Evolutionary conservation across 2,329 filamentous ascomycete species (phyloP), one percentile per base, ranked within the genome.

Genomic region (Fusarium longipes): DNA sequence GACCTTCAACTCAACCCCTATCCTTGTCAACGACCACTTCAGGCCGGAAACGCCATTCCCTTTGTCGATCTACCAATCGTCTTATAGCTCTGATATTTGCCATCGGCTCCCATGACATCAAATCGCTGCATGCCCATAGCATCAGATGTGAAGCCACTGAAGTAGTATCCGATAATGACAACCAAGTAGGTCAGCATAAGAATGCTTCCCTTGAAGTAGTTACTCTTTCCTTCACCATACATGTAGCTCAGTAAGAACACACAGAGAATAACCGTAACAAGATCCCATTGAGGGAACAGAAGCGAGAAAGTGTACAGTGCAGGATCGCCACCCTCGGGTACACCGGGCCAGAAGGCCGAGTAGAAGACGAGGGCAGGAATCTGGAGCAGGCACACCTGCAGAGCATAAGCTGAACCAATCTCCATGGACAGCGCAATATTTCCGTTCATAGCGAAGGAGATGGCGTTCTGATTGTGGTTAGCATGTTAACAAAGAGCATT

Each of bases 351-450:
- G 36, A 95, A 77, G 11, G 93, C 94, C 61, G 92, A 96, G 83
- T 95, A 99, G 39, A 97, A 84, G 2, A 99, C 95, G 3, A 99
- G 83, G 1, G 93, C 93, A 0, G 96, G 96, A 20, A 98, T 94
- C 76, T 99, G 96, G 20, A 99, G 85, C 27, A 99, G 85, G 76
- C 95, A 97, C 48, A 99, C 96, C 79, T 99, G 96, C 40, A 99
- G 84, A 3, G 96, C 96, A 76, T 99, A 99, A 3, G 95, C 95
- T 1, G 94, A 97, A 70, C 96, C 96, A 71, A 99, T 99, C 76
- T 99, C 96, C 96, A 99, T 99, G 35, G 93, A 97, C 18, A 99
- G 83, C 0, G 96, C 96, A 78, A 99, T 98, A 78, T 99, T 99
- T 62, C 96, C 96, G 75, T 99, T 98, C 95, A 99, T 99, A 53